These are phyloP conservation scores for Zygosaccharomyces siamensis DNA, from an alignment of 805 yeast genomes.

Conservation along the genomic window DNA sequence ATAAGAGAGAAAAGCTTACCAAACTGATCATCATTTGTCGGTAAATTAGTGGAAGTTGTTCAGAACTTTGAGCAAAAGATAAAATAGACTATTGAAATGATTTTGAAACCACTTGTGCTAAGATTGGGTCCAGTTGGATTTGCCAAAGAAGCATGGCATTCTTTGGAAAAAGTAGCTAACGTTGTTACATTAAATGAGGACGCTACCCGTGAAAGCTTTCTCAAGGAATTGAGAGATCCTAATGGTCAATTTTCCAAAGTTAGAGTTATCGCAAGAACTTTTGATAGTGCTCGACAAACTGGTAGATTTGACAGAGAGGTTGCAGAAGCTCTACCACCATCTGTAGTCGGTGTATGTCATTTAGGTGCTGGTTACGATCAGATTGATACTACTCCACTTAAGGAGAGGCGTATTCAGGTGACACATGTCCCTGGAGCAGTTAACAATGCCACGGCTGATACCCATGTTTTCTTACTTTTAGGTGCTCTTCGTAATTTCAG, in stretches of 20 bases:
- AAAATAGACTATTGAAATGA: constrained; percentile 6
- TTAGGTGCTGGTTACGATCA: constrained; percentile 78
- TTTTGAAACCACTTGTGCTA: constrained; percentile 51
- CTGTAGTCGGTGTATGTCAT: constrained; percentile 52
- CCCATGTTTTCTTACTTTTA: constrained; percentile 57
- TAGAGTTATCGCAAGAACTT: constrained; percentile 47
- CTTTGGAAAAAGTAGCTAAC: constrained; percentile 43
- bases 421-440: constrained; percentile 64
- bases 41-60: no score
- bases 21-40: no score
- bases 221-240: constrained; percentile 32
- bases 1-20: no score
- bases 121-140: constrained; percentile 57
- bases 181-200: constrained; percentile 43
- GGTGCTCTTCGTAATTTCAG: constrained; percentile 68
- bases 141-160: constrained; percentile 66
- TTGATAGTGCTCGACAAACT: constrained; percentile 45
- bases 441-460: constrained; percentile 66
- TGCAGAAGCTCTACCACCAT: constrained; percentile 47
- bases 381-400: constrained; percentile 52
- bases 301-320: constrained; percentile 66
- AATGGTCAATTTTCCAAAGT: constrained; percentile 31
- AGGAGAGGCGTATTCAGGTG: constrained; percentile 52
- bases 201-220: constrained; percentile 36
- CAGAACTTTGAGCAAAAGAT: neutral